A percentile compares a stretch with the other conserved stretches of the same genome.
These are phyloP conservation scores for Salix purpurea DNA, from an alignment of 345 rosid genomes.

Conservation along the genomic window DNA sequence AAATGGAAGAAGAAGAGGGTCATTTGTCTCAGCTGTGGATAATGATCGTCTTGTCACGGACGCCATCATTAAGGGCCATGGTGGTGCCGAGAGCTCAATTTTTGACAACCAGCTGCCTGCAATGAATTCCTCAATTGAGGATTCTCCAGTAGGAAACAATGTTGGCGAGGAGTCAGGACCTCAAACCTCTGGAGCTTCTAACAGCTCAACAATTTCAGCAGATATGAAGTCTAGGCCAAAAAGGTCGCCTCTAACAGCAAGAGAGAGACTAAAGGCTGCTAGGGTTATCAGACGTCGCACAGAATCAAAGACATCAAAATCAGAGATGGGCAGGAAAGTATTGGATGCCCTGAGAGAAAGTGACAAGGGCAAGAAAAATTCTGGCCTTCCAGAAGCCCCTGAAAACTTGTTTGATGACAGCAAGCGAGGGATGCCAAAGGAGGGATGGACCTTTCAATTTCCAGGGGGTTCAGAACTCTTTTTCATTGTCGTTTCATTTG, in stretches of 20 bases:
- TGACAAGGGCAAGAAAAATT: slow-evolving; percentile 64
- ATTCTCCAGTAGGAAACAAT: slow-evolving; percentile 11
- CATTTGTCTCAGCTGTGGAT: slow-evolving; percentile 38
- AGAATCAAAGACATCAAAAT: slow-evolving; percentile 49
- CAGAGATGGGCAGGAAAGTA: slow-evolving; percentile 66
- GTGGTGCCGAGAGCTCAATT: slow-evolving; percentile 15
- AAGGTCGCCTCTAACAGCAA: slow-evolving; percentile 63
- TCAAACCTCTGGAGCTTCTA: slow-evolving; percentile 28
- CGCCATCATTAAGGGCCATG: slow-evolving; percentile 21
- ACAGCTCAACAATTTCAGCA: slow-evolving; percentile 35
- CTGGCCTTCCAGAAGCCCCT: slow-evolving; percentile 84
- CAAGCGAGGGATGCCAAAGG: slow-evolving; percentile 75
- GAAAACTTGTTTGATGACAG: slow-evolving; percentile 83
- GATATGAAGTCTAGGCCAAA: slow-evolving; percentile 24
- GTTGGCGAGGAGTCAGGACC: slow-evolving; percentile 13
- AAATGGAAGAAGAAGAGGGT: slow-evolving; percentile 26
- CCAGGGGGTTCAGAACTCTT: slow-evolving; percentile 77
- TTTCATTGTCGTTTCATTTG: slow-evolving; percentile 58
- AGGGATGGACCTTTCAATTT: slow-evolving; percentile 65
- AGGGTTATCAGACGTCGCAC: slow-evolving; percentile 60
- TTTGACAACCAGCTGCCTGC: slow-evolving; percentile 18
- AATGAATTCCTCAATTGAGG: slow-evolving; percentile 14
- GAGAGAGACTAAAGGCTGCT: slow-evolving; percentile 88
- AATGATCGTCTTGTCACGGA: slow-evolving; percentile 33
- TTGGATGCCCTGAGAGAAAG: slow-evolving; percentile 70